Evolutionary conservation across 192 early-diverging fungal species (phyloP).

Genomic region (Mortierella alpina): DNA sequence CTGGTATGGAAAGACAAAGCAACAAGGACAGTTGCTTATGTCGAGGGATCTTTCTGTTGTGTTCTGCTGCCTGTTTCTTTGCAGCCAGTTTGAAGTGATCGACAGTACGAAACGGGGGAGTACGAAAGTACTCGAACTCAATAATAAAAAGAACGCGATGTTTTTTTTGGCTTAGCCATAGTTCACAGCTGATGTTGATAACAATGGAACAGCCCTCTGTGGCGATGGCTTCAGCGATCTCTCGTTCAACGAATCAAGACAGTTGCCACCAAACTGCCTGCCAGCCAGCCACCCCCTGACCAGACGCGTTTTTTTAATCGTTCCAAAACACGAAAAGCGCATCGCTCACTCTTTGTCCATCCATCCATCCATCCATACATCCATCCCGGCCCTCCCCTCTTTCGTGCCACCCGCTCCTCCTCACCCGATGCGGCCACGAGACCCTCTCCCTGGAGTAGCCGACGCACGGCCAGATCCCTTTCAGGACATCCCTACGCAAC

Average conservation of each 20-base stretch:
- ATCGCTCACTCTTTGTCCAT: not conserved
- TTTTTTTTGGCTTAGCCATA: not conserved
- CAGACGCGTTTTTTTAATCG: conserved; percentile 1
- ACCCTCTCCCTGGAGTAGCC: not conserved
- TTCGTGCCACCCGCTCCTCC: not conserved
- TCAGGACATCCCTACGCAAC: not conserved
- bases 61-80: conserved; percentile 4
- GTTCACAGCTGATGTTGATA: not conserved
- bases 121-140: too few relatives aligned
- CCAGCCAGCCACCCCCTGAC: not conserved
- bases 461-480: not conserved
- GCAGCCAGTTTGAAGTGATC: not conserved
- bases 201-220: not conserved
- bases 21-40: conserved; percentile 44
- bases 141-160: too few relatives aligned
- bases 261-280: conserved; percentile 5
- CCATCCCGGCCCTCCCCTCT: not conserved
- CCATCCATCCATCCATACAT: not conserved
- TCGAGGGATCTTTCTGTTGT: conserved; percentile 3
- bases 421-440: not conserved
- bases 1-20: conserved; percentile 20
- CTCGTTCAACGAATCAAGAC: not conserved
- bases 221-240: not conserved
- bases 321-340: not conserved
- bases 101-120: not conserved